These are phyloP conservation scores for Endoconidiophora polonica DNA, from an alignment of 2,329 filamentous ascomycete species.

Conservation along the genomic window DNA sequence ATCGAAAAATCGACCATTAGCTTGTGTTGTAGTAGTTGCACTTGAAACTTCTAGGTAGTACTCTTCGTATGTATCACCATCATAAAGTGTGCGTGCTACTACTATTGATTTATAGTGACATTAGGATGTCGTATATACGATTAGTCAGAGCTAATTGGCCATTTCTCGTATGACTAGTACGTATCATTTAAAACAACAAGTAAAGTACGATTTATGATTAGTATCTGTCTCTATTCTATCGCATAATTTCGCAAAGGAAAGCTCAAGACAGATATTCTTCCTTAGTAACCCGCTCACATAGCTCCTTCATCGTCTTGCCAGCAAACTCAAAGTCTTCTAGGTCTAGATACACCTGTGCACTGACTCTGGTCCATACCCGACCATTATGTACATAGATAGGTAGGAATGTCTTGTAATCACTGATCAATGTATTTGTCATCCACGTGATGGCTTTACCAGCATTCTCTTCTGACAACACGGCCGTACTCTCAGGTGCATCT, in stretches of 20 bases:
- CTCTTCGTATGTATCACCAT: too few species aligned
- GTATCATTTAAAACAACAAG: too few species aligned
- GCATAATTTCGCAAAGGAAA: background rate
- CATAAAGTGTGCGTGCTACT: too few species aligned
- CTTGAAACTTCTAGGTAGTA: too few species aligned
- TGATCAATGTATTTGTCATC: constrained; percentile 35
- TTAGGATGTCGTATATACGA: too few species aligned
- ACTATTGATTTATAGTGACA: too few species aligned
- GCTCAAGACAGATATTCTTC: constrained; percentile 17
- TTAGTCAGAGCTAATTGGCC: too few species aligned
- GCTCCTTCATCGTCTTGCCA: constrained; percentile 37
- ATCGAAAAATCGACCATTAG: too few species aligned
- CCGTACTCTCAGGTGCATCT: constrained; percentile 17
- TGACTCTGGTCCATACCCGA: constrained; percentile 54
- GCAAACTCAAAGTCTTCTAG: constrained; percentile 60
- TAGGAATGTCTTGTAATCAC: constrained; percentile 56
- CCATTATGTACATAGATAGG: constrained; percentile 43
- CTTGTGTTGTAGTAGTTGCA: too few species aligned
- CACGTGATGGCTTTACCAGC: constrained; percentile 33
- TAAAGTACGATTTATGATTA: too few species aligned
- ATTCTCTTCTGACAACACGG: constrained; percentile 20
- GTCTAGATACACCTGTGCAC: constrained; percentile 74
- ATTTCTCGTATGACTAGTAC: too few species aligned
- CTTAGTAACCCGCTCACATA: constrained; percentile 26
- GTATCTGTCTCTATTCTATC: background rate